These are phyloP conservation scores for Neofusicoccum cordaticola DNA, from an alignment of 2,329 filamentous ascomycete species.

Conservation along the genomic window DNA sequence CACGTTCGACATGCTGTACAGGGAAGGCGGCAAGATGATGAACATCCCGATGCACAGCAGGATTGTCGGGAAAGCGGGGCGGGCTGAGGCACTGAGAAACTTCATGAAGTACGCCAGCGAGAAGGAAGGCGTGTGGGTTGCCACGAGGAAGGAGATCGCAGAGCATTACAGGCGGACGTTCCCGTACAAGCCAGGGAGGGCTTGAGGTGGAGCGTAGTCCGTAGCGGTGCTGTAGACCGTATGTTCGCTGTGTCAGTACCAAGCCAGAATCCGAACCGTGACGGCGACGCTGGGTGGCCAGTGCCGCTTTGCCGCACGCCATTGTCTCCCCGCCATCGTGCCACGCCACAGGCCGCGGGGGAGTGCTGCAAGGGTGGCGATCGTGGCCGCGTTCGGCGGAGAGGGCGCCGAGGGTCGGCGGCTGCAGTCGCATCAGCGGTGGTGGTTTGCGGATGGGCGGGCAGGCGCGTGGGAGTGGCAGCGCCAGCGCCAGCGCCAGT, in stretches of 20 bases:
- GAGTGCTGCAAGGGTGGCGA: background rate
- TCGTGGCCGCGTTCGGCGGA: background rate
- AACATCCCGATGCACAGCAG: slow-evolving; percentile 42
- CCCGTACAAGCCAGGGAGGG: slow-evolving; percentile 32
- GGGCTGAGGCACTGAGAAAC: slow-evolving; percentile 39
- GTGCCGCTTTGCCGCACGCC: background rate
- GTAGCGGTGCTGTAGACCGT: background rate
- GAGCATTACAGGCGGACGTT: slow-evolving; percentile 40
- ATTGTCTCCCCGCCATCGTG: background rate
- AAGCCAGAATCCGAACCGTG: slow-evolving; percentile 4
- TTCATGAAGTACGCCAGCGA: slow-evolving; percentile 40
- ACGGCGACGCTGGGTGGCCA: background rate
- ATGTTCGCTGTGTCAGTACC: background rate
- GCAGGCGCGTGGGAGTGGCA: no score
- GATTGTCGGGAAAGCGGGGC: slow-evolving; percentile 42
- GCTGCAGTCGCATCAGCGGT: background rate
- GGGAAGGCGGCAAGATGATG: slow-evolving; percentile 45
- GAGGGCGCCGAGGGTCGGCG: background rate
- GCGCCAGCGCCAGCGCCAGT: no score
- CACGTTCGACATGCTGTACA: slow-evolving; percentile 42
- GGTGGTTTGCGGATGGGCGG: no score
- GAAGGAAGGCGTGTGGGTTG: slow-evolving; percentile 45
- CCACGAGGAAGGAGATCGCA: slow-evolving; percentile 43
- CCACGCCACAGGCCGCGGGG: background rate
- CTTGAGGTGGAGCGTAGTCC: no score